Conservation (phyloP, 352 stramenopile species). For the Globisporangium paddicum region DNA sequence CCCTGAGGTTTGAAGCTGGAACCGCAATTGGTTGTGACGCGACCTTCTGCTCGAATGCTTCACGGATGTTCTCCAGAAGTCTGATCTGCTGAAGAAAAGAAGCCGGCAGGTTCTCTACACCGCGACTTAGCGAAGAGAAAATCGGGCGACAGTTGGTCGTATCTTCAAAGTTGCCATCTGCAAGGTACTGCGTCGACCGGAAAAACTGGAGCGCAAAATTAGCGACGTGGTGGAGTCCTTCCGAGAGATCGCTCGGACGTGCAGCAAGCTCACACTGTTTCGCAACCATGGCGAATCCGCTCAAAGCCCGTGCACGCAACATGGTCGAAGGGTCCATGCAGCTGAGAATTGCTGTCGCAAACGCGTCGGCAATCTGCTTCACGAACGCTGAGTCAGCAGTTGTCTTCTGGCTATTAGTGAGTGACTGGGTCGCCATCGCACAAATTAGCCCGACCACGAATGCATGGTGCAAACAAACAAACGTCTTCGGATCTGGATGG, state of each 20-base stretch:
- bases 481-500: conserved; percentile 47
- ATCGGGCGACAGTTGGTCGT: conserved; percentile 52
- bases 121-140: conserved; percentile 29
- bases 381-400: conserved; percentile 54
- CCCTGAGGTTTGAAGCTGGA: conserved; percentile 8
- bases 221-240: conserved; percentile 60
- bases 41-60: conserved; percentile 27
- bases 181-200: conserved; percentile 53
- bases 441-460: conserved; percentile 77
- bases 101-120: conserved; percentile 49
- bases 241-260: conserved; percentile 51
- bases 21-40: conserved; percentile 7
- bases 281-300: conserved; percentile 50
- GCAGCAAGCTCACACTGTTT: conserved; percentile 38
- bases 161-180: conserved; percentile 54
- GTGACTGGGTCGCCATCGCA: conserved; percentile 70
- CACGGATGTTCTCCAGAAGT: conserved; percentile 56
- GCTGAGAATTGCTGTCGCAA: conserved; percentile 68
- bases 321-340: conserved; percentile 65
- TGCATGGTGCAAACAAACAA: conserved; percentile 78
- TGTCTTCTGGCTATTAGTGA: conserved; percentile 58
- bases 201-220: conserved; percentile 81
- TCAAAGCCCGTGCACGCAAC: conserved; percentile 46
- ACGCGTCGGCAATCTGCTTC: conserved; percentile 67
- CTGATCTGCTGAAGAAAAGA: conserved; percentile 75